Percentiles rank a stretch among this genome's conserved stretches.
These are phyloP conservation scores for Sporothrix mexicana DNA, from an alignment of 2,329 filamentous ascomycete genomes.

Conservation along the genomic window DNA sequence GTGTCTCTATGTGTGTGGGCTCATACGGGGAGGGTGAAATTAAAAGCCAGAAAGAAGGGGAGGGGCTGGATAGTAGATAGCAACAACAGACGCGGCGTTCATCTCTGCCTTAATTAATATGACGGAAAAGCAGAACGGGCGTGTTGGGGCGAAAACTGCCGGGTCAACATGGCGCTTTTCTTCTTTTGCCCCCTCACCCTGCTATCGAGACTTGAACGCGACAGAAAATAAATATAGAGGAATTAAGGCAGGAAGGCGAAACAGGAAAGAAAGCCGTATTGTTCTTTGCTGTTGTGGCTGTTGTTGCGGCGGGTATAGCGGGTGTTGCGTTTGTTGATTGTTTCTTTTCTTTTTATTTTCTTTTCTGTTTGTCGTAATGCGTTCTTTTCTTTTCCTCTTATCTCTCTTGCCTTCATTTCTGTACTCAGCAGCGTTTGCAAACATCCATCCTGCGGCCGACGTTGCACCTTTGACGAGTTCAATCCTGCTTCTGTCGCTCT, in stretches of 20 bases:
- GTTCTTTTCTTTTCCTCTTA: background rate
- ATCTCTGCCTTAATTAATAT: background rate
- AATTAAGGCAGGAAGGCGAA: background rate
- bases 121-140: background rate
- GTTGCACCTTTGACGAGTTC: background rate
- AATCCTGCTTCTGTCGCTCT: background rate
- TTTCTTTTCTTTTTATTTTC: background rate
- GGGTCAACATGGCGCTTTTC: constrained; percentile 1
- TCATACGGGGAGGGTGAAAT: no score
- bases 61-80: background rate
- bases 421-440: background rate
- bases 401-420: background rate
- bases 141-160: constrained; percentile 12
- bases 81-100: background rate
- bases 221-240: no score
- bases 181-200: background rate
- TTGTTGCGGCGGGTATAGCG: background rate
- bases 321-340: background rate
- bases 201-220: background rate
- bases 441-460: background rate
- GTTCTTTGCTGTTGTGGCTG: background rate
- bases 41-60: background rate
- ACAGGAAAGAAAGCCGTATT: constrained; percentile 17
- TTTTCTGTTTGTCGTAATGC: background rate
- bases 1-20: no score